These are phyloP conservation scores for Mycosarcoma mackinlayi DNA, from an alignment of 1,284 basidiomycete genomes.

Conservation along the genomic window DNA sequence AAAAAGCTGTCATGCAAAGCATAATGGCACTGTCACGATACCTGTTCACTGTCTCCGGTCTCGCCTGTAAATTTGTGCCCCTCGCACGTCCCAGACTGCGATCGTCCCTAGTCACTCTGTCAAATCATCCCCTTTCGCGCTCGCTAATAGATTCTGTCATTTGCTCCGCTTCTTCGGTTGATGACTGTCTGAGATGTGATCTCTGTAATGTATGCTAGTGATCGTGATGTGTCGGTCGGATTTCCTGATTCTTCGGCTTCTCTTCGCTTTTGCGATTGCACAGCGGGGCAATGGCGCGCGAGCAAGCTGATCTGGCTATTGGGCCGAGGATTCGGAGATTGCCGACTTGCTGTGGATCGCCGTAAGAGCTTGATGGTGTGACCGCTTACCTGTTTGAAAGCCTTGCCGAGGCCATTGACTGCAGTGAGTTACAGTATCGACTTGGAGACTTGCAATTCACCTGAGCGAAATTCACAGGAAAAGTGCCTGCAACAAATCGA, in stretches of 20 bases:
- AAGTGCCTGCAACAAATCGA: too few species aligned
- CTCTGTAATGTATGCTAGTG: too few species aligned
- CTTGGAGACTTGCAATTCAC: too few species aligned
- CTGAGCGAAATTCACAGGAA: too few species aligned
- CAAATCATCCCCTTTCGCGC: not conserved
- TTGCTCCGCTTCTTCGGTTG: not conserved
- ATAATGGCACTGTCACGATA: not conserved
- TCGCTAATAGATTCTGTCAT: slow-evolving; percentile 12
- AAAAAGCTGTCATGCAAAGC: not conserved
- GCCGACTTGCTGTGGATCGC: not conserved
- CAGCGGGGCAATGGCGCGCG: too few species aligned
- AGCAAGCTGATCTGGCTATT: not conserved
- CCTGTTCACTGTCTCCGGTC: not conserved
- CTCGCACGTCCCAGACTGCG: not conserved
- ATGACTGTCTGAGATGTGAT: too few species aligned
- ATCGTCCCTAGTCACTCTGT: slow-evolving; percentile 11
- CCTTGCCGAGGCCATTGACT: not conserved
- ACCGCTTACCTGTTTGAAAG: not conserved
- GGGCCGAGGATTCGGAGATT: slow-evolving; percentile 4
- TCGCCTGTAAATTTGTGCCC: slow-evolving; percentile 14
- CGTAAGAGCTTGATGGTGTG: not conserved
- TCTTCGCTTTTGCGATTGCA: too few species aligned
- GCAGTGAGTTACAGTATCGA: too few species aligned
- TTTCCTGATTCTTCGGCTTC: too few species aligned
- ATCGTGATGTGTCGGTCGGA: not conserved